Base-by-base conservation (phyloP, 768 basidiomycete species). In the Naganishia vaughanmartiniae region DNA sequence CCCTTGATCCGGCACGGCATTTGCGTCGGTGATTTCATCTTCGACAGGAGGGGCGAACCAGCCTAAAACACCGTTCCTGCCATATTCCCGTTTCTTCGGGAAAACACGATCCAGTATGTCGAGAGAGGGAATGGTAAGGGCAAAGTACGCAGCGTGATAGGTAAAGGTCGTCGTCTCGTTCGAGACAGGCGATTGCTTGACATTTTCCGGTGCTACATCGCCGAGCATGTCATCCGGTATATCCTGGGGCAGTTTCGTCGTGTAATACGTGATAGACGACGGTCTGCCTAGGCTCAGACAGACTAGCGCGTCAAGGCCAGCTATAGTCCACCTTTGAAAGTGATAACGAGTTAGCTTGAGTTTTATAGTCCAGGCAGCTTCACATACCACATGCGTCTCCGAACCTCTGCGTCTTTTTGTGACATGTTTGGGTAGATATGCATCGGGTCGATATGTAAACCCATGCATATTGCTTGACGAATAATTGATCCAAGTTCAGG, bases 271-370 rank as follows among this genome's bases (percentile, higher is more conserved):
- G 70, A 81, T 77, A 10, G 70, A 70, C 56, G 74, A 75, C 19
- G 80, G 80, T 55, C 80, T 73, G 54, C 78, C 79, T 36, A 81
- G 77, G 24, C 76, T 78, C 1, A 79, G 54, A 58, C 77, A 81
- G 24, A 79, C 60, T 42, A 81, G 71, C 4, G 77, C 76, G 24
- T 81, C 80, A 33, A 81, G 60, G 31, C 77, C 78, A 46, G 80
- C 80, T 26, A 79, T 75, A 0, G 80, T 76, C 79, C 79, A 81
- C 75, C 75, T 78, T 48, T 39, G 10, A 1, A 3, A 33, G 9
- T 4, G 15, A n/a, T 57, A 42, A 15, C 24, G 28, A n/a, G 3
- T 33, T 57, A 31, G 30, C 30, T n/a, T 31, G 14, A 21, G 39
- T 2, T 33, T 39, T 2, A 39, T 30, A 7, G 2, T n/a, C 19